Percentiles rank a stretch among this genome's conserved stretches.
These are phyloP conservation scores for Plenodomus biglobosus DNA, from an alignment of 2,329 filamentous ascomycete genomes.

Conservation along the genomic window DNA sequence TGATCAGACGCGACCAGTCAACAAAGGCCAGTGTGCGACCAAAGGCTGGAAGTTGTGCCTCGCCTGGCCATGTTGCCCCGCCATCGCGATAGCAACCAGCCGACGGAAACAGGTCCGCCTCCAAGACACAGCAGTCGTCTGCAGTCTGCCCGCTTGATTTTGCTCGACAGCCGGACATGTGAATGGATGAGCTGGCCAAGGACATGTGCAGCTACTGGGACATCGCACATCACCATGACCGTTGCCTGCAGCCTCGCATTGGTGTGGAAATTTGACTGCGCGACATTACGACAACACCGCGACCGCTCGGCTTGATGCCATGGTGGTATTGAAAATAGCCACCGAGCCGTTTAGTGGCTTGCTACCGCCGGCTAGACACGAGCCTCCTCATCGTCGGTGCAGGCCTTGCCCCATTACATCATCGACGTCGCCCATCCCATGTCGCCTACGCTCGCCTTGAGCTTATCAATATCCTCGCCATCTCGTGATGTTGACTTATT, in stretches of 20 bases:
- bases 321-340: constrained; percentile 10
- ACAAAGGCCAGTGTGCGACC: not conserved
- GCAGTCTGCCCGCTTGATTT: no score
- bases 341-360: constrained; percentile 13
- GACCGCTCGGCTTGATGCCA: not conserved
- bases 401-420: constrained; percentile 12
- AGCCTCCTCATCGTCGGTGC: constrained; percentile 2
- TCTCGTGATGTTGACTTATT: constrained; percentile 3
- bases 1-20: not conserved
- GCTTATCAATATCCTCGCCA: constrained; percentile 6
- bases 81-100: constrained; percentile 29
- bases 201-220: no score
- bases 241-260: no score
- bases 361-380: constrained; percentile 10
- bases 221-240: not conserved
- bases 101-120: constrained; percentile 11
- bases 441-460: not conserved
- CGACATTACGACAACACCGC: not conserved
- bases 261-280: not conserved
- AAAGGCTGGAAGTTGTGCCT: not conserved
- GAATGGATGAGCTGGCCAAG: no score
- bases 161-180: no score
- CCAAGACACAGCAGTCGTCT: constrained; percentile 2
- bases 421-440: constrained; percentile 2
- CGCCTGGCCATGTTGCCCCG: constrained; percentile 13